phyloP scores from a whole-genome alignment of 192 early-diverging fungal species.

The Umbelopsis sp. region DNA sequence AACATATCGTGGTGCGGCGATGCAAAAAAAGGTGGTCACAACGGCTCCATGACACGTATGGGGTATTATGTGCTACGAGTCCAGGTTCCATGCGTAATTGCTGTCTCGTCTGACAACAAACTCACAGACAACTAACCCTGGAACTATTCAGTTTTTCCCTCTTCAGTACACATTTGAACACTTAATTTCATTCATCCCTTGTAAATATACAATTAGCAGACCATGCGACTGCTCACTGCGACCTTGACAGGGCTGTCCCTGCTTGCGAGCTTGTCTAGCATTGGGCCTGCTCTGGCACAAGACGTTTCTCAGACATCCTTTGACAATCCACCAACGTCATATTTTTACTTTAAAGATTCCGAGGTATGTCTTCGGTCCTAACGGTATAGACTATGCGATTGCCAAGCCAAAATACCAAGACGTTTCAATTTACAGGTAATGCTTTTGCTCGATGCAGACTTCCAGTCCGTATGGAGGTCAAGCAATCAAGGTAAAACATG shows the following conservation, averaged over 20 bases:
- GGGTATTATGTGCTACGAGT: background rate
- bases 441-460: slow-evolving; percentile 55
- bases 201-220: background rate
- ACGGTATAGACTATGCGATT: background rate
- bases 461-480: slow-evolving; percentile 61
- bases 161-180: background rate
- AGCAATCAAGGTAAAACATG: slow-evolving; percentile 68
- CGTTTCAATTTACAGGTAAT: slow-evolving; percentile 25
- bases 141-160: background rate
- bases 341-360: slow-evolving; percentile 60
- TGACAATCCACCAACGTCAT: slow-evolving; percentile 37
- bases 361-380: slow-evolving; percentile 35
- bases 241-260: slow-evolving; percentile 15
- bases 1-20: too few species aligned
- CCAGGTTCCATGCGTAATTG: background rate
- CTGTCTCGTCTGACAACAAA: background rate
- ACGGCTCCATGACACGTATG: background rate
- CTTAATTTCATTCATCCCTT: background rate
- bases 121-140: background rate
- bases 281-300: slow-evolving; percentile 14
- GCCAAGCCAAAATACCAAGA: background rate
- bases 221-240: slow-evolving; percentile 17
- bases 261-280: slow-evolving; percentile 6
- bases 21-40: slow-evolving; percentile 7
- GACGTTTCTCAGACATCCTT: slow-evolving; percentile 29